Conservation (phyloP, 108 stramenopile species). For the Bacterosira constricta region DNA sequence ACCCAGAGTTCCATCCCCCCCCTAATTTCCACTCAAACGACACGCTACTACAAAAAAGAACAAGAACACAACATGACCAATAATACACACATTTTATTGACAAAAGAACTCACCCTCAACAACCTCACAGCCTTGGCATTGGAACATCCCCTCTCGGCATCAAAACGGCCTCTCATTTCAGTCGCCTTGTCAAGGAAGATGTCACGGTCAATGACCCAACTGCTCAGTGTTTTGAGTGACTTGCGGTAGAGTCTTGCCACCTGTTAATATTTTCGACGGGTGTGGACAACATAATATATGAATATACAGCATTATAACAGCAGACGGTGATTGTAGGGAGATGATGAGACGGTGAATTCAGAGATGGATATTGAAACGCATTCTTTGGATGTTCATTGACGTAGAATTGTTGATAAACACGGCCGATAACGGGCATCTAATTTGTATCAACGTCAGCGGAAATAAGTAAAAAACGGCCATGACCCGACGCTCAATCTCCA, state of each 20-base stretch:
- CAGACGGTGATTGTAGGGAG: neutral
- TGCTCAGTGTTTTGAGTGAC: constrained; percentile 64
- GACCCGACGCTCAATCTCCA: neutral
- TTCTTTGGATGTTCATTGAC: too few species aligned
- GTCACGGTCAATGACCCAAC: constrained; percentile 92
- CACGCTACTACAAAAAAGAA: neutral
- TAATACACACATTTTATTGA: neutral
- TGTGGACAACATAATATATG: neutral
- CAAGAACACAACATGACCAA: constrained; percentile 6
- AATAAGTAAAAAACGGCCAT: too few species aligned
- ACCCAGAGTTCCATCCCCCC: too few species aligned
- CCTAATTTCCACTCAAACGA: too few species aligned
- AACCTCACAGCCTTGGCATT: constrained; percentile 71
- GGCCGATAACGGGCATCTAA: too few species aligned
- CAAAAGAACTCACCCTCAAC: constrained; percentile 56
- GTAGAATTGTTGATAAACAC: too few species aligned
- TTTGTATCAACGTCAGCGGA: too few species aligned
- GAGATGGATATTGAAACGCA: neutral
- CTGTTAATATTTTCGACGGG: constrained; percentile 20
- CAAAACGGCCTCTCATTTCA: constrained; percentile 80
- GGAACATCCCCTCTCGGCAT: constrained; percentile 69
- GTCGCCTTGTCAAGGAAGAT: constrained; percentile 89
- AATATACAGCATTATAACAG: too few species aligned
- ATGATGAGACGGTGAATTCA: neutral
- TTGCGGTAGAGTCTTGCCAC: constrained; percentile 87